Evolutionary conservation across 2,329 filamentous ascomycete genomes (phyloP).

Genomic region (Fusarium luffae): DNA sequence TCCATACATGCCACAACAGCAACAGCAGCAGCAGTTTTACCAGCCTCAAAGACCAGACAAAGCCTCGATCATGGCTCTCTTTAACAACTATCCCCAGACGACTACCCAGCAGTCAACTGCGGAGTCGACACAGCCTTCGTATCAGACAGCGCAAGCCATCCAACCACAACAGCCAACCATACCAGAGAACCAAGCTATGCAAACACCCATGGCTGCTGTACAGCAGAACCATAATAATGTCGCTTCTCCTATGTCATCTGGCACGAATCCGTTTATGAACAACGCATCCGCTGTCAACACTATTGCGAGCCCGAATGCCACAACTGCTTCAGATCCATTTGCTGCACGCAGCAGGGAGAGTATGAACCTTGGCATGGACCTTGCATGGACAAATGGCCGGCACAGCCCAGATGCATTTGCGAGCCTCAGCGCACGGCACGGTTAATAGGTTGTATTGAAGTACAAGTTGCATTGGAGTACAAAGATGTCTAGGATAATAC

Average conservation of each 20-base stretch:
- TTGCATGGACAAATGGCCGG: constrained; percentile 74
- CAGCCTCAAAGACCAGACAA: constrained; percentile 70
- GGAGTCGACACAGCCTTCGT: constrained; percentile 41
- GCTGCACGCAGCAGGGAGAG: constrained; percentile 72
- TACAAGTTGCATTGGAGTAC: constrained; percentile 22
- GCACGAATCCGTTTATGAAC: constrained; percentile 68
- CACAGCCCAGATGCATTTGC: constrained; percentile 86
- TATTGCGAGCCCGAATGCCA: constrained; percentile 33
- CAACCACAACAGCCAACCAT: constrained; percentile 45
- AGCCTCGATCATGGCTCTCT: constrained; percentile 79
- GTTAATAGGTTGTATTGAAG: constrained; percentile 49
- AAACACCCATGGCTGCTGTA: constrained; percentile 41
- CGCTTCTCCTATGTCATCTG: constrained; percentile 54
- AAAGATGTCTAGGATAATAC: constrained; percentile 38
- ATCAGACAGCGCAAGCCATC: constrained; percentile 11
- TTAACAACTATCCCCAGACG: constrained; percentile 70
- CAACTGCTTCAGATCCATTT: constrained; percentile 57
- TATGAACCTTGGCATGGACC: constrained; percentile 71
- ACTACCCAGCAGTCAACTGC: constrained; percentile 55
- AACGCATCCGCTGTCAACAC: constrained; percentile 44
- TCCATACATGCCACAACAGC: constrained; percentile 42
- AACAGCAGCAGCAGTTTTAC: constrained; percentile 51
- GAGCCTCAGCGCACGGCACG: constrained; percentile 73
- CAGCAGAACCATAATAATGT: constrained; percentile 46
- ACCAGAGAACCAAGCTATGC: constrained; percentile 45